Conservation (phyloP, 306 rosid genomes). For the Ceratonia siliqua region DNA sequence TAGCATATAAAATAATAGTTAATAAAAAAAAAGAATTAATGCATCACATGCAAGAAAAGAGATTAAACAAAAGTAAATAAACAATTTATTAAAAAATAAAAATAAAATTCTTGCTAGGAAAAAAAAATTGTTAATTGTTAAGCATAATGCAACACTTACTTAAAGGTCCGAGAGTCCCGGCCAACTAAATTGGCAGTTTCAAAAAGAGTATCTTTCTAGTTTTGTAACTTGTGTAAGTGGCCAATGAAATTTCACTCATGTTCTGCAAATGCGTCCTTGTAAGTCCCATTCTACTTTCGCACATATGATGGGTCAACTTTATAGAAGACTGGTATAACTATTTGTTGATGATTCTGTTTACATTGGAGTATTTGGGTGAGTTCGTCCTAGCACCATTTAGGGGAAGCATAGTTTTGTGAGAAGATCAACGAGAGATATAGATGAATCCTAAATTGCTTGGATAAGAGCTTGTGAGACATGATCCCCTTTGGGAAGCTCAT, state of each 20-base stretch:
- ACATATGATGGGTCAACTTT: neutral
- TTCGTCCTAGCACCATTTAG: neutral
- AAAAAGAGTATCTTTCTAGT: neutral
- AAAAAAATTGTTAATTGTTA: no score
- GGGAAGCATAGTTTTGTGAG: no score
- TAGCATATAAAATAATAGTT: neutral
- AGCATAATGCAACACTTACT: no score
- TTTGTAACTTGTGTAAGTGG: neutral
- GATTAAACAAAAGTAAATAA: no score
- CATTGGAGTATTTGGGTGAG: neutral
- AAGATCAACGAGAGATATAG: no score
- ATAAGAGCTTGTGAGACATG: neutral
- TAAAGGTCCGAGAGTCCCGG: neutral
- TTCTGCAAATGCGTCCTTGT: neutral
- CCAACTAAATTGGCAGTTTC: no score
- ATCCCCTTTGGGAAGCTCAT: neutral
- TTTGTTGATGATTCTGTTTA: neutral
- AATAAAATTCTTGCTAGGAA: no score
- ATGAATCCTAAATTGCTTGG: no score
- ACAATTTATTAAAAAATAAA: no score
- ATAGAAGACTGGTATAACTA: conserved; percentile 23
- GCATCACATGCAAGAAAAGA: no score
- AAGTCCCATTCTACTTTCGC: neutral
- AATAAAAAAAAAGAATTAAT: neutral
- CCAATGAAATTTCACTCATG: neutral